phyloP scores from a whole-genome alignment of 2,329 filamentous ascomycete species.

The Aspergillus intermedius region DNA sequence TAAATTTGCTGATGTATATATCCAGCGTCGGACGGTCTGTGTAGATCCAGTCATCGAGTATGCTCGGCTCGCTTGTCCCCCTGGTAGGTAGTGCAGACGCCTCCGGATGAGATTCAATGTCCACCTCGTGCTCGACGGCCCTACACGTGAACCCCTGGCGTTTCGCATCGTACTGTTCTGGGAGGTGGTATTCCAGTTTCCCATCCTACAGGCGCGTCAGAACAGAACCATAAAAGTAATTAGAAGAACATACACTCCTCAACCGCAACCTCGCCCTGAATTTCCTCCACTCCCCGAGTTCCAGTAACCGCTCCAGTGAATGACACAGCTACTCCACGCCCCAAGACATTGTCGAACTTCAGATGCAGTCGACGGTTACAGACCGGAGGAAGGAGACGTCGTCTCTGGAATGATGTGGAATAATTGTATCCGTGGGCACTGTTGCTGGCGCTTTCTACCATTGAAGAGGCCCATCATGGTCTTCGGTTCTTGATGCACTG shows the following conservation, averaged over 20 bases:
- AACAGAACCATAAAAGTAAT: background rate
- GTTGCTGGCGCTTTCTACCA: too few relatives aligned
- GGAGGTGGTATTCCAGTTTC: constrained; percentile 1
- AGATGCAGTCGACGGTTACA: too few relatives aligned
- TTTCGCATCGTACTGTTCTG: background rate
- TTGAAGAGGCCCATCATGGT: too few relatives aligned
- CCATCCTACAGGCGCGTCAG: background rate
- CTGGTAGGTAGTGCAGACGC: too few relatives aligned
- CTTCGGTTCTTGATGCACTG: too few relatives aligned
- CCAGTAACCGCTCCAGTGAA: background rate
- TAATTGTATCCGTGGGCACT: too few relatives aligned
- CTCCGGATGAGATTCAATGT: too few relatives aligned
- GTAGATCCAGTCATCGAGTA: constrained; percentile 36
- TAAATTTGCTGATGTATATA: constrained; percentile 45
- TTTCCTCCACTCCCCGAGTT: constrained; percentile 3
- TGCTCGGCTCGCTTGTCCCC: background rate
- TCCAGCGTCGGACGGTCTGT: constrained; percentile 43
- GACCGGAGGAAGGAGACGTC: too few relatives aligned
- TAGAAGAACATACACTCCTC: background rate
- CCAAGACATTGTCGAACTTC: constrained; percentile 1
- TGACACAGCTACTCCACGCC: background rate
- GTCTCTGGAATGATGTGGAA: too few relatives aligned
- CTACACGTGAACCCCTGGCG: background rate
- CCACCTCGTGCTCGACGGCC: background rate
- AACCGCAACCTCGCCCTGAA: constrained; percentile 1